A percentile compares a stretch with the other conserved stretches of the same genome.
Conservation (phyloP, 73 alveolate genomes). For the Tetrahymena borealis region DNA sequence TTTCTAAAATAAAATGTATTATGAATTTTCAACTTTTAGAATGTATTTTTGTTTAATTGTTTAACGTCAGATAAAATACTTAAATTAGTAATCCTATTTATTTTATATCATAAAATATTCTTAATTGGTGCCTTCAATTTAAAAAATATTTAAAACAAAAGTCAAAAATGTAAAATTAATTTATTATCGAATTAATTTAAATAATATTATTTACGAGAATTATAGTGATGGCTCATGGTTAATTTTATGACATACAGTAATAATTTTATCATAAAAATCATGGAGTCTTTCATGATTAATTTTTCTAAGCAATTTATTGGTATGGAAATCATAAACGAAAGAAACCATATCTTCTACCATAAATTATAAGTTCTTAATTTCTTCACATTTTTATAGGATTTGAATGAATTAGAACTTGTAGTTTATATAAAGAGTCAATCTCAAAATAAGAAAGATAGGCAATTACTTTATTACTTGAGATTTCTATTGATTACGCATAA, state of each 20-base stretch:
- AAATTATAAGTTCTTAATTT: background rate
- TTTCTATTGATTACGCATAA: background rate
- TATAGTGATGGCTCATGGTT: background rate
- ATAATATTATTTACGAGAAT: background rate
- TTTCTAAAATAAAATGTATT: background rate
- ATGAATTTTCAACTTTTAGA: background rate
- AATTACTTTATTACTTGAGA: background rate
- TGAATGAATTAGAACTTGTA: background rate
- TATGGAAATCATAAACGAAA: background rate
- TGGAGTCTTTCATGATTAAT: background rate
- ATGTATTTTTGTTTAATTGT: background rate
- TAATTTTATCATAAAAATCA: background rate
- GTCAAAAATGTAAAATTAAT: background rate
- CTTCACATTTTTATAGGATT: background rate
- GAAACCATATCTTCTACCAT: background rate
- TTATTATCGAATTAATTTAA: background rate
- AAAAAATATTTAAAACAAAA: background rate
- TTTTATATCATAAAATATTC: background rate
- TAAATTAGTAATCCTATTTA: background rate
- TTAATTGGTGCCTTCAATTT: no score
- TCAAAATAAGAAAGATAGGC: background rate
- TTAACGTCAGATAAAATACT: background rate
- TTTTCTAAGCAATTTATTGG: background rate
- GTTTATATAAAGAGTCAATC: background rate
- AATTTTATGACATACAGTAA: background rate